Evolutionary conservation across 31 red algal species (phyloP).

Genomic region (Asparagopsis taxiformis): DNA sequence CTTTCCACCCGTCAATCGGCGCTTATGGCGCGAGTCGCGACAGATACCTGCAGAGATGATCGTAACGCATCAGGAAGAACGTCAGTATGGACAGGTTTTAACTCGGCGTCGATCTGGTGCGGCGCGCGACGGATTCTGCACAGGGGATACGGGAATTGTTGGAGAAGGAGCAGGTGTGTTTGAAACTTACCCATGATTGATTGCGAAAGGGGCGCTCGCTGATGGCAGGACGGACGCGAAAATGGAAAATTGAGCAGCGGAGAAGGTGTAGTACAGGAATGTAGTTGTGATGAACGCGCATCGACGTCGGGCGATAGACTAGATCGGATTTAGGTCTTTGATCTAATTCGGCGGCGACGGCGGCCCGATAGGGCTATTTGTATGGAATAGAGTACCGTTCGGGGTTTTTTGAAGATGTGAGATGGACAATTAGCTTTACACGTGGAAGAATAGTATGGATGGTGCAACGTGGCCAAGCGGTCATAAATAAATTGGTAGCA

Average conservation of each 20-base stretch:
- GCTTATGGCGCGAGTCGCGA: conserved; percentile 91
- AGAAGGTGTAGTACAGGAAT: neutral
- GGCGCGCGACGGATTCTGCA: neutral
- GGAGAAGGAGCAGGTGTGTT: neutral
- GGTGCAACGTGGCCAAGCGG: too few relatives aligned
- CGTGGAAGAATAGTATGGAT: too few relatives aligned
- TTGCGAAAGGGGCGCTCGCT: neutral
- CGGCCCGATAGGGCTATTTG: neutral
- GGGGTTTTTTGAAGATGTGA: too few relatives aligned
- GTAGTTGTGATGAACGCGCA: too few relatives aligned
- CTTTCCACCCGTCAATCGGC: conserved; percentile 95
- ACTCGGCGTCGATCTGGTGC: neutral
- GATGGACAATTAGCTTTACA: too few relatives aligned
- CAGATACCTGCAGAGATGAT: conserved; percentile 73
- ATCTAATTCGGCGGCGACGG: conserved; percentile 26
- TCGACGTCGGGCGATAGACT: too few relatives aligned
- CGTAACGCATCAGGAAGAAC: neutral
- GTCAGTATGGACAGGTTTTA: neutral
- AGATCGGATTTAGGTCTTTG: too few relatives aligned
- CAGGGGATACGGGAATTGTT: neutral
- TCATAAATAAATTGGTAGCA: too few relatives aligned
- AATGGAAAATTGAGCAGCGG: neutral
- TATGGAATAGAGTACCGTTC: neutral
- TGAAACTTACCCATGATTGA: conserved; percentile 14
- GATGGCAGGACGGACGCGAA: neutral